phyloP scores from a whole-genome alignment of 2,329 filamentous ascomycete genomes.

The Calonectria ilicicola region DNA sequence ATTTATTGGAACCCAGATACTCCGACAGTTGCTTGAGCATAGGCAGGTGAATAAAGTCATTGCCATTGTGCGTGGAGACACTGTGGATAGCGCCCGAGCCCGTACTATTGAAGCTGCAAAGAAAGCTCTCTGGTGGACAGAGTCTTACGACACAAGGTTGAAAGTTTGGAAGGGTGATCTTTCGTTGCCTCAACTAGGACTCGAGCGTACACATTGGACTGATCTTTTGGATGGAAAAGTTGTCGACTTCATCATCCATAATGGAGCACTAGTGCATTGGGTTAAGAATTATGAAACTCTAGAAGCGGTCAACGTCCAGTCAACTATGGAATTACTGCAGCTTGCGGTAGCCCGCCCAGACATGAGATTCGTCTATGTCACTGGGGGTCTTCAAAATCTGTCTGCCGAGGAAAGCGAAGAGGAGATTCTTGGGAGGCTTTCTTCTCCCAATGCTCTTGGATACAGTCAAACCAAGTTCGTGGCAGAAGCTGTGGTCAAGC shows the following conservation, averaged over 20 bases:
- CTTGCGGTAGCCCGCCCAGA: background rate
- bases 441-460: background rate
- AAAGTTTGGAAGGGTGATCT: background rate
- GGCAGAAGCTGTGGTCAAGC: slow-evolving; percentile 31
- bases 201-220: background rate
- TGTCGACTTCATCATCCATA: background rate
- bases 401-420: background rate
- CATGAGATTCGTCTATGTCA: background rate
- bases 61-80: background rate
- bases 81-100: background rate
- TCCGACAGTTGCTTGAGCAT: background rate
- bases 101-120: background rate
- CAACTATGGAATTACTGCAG: background rate
- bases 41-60: background rate
- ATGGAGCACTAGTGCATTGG: background rate
- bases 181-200: background rate
- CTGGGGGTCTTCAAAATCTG: background rate
- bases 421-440: background rate
- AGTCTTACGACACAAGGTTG: background rate
- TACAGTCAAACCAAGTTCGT: slow-evolving; percentile 42
- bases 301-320: background rate
- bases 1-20: background rate
- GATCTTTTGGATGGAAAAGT: background rate
- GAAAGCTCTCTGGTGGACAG: background rate
- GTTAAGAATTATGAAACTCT: background rate